Evolutionary conservation across 805 yeast genomes (phyloP).

Genomic region (Candida ortonii): DNA sequence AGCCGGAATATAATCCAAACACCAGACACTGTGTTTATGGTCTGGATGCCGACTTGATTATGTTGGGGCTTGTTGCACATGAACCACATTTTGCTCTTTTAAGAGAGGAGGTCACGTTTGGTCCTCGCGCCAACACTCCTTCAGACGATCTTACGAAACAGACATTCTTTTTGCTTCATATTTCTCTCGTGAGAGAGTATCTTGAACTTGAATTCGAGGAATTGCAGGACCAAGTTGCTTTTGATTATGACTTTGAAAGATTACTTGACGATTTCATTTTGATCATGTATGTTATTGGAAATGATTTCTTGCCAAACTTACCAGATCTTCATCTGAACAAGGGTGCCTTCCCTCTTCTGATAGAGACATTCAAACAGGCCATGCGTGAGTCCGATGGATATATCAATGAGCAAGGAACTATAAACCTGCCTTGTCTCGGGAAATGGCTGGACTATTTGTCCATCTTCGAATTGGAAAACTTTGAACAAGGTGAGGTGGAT

Average conservation of each 20-base stretch:
- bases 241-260: constrained; percentile 81
- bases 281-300: constrained; percentile 92
- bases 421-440: constrained; percentile 69
- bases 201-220: constrained; percentile 80
- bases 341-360: constrained; percentile 92
- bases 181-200: constrained; percentile 87
- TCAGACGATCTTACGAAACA: constrained; percentile 64
- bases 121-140: constrained; percentile 37
- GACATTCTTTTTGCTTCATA: constrained; percentile 76
- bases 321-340: constrained; percentile 92
- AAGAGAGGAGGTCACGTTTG: constrained; percentile 94
- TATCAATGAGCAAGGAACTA: constrained; percentile 76
- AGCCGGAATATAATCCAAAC: constrained; percentile 69
- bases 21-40: constrained; percentile 93
- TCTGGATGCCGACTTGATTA: constrained; percentile 91
- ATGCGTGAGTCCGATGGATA: constrained; percentile 76
- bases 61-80: constrained; percentile 87
- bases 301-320: constrained; percentile 94
- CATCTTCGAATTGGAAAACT: constrained; percentile 78
- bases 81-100: constrained; percentile 94
- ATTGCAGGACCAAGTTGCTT: constrained; percentile 58
- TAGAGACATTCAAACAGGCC: constrained; percentile 83
- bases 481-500: constrained; percentile 80
- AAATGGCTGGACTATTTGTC: constrained; percentile 75
- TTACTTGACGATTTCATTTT: constrained; percentile 89